A percentile compares a stretch with the other conserved stretches of the same genome.
phyloP scores from a whole-genome alignment of 805 yeast species.

The Wickerhamomyces bovis region DNA sequence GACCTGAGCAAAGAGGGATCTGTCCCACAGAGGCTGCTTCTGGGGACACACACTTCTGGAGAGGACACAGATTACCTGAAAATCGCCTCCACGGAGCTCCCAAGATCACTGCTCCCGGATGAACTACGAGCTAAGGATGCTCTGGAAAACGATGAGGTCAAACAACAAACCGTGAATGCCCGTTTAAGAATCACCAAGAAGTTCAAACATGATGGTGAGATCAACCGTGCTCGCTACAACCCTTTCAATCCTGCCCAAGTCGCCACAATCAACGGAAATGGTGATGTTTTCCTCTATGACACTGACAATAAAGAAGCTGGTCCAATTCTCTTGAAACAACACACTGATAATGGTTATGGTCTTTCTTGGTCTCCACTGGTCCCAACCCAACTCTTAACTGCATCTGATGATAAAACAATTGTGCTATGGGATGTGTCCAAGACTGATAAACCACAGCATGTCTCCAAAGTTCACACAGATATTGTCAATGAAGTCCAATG shows the following conservation, averaged over 20 bases:
- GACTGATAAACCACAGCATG: constrained; percentile 23
- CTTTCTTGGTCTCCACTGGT: constrained; percentile 54
- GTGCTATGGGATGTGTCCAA: constrained; percentile 51
- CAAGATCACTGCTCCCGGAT: constrained; percentile 32
- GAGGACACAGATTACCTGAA: constrained; percentile 62
- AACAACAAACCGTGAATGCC: constrained; percentile 34
- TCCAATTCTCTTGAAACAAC: constrained; percentile 38
- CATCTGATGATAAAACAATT: constrained; percentile 60
- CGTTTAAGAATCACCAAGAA: constrained; percentile 58
- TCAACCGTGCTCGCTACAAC: constrained; percentile 66
- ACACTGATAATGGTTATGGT: constrained; percentile 69
- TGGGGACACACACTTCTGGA: constrained; percentile 74
- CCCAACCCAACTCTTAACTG: constrained; percentile 47
- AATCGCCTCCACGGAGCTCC: constrained; percentile 55
- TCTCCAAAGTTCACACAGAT: constrained; percentile 39
- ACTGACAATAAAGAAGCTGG: constrained; percentile 23
- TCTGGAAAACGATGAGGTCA: constrained; percentile 19
- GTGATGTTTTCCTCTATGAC: constrained; percentile 51
- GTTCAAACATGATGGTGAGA: constrained; percentile 54
- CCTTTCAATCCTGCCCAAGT: constrained; percentile 52
- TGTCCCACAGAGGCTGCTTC: constrained; percentile 46
- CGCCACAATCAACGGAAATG: constrained; percentile 65
- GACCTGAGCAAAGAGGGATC: constrained; percentile 19
- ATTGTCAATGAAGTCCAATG: constrained; percentile 76
- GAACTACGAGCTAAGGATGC: constrained; percentile 10